Evolutionary conservation across 1,139 yeast species (phyloP), one percentile per base, ranked within the genome.

Genomic region (Geotrichum candidum): DNA sequence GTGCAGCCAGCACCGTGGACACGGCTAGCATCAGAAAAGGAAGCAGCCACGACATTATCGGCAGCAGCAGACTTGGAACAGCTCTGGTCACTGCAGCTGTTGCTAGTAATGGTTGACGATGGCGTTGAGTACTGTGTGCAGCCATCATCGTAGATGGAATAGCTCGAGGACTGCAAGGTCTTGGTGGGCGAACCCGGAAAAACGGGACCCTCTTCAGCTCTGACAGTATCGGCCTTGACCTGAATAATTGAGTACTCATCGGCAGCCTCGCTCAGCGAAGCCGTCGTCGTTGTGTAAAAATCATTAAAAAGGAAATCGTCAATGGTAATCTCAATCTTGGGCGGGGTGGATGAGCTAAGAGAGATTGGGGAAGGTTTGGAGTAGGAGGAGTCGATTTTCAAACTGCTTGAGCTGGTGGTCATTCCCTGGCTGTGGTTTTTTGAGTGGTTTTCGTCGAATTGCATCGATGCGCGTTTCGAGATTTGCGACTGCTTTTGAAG

Each of bases 151-250:
- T 22, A 18, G 5, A 55, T 33, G 2, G 58, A 48, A 48, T 55
- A 55, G 15, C 58, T 53, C 11, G 58, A 53, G 3, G 58, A 55
- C 51, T 55, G 53, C 22, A 55, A 55, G 18, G 58, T 55, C 1
- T 55, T 54, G 0, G 46, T 25, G 23, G 58, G 29, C 2, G 58
- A 33, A 3, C 53, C 53, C 11, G 58, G 58, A 10, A 53, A 55
- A 3, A 55, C 48, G 10, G 31, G 53, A 5, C 18, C 27, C 27
- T 25, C 27, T 25, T 25, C 27, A 4, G 27, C 27, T 4, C 3
- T 4, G 27, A 29, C 18, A 23, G 55, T 35, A 18, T 41, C 22
- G 55, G 55, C 6, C 5, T 2, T 27, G 46, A 22, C 46, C 45
- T 10, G 54, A 13, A 52, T 13, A 22, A 51, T n/a, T 38, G 15